Evolutionary conservation across 371 early-diverging fungal genomes (phyloP), one percentile per base, ranked within the genome.

Genomic region (Mucor circinelloides): DNA sequence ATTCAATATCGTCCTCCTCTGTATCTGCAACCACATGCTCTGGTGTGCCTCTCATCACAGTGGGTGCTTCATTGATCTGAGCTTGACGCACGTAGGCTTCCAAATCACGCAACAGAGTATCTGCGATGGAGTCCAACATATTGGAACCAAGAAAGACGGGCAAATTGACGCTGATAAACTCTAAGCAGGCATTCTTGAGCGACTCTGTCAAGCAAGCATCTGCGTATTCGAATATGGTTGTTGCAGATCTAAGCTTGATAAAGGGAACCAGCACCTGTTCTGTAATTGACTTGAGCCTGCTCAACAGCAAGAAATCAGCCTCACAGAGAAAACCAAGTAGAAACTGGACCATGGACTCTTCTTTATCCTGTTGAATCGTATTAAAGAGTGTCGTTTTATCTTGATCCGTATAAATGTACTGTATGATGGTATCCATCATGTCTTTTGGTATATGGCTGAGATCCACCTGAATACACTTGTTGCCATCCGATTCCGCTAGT

Each of bases 261-360:
- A 86, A 80, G 1, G 70, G 66, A 7, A 80, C 57, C 6, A 92
- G 70, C 4, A 86, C 76, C 2, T 70, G 66, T 56, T 86, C 85
- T 50, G 87, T 85, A 15, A 85, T 70, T 0, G 75, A 71, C 66
- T 90, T 91, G 15, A 93, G 69, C 6, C 83, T 72, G 9, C 81
- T 73, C 59, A 92, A 64, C 25, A 91, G 70, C 8, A 90, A 70
- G 63, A 90, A 91, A 64, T 93, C 86, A 0, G 94, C 87, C 46
- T 83, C 83, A 50, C 80, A 73, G 1, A 93, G 74, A 0, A 90
- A 77, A 6, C 85, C 80, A 19, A 86, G 52, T 15, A 91, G 73
- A 60, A 84, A 76, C 3, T 77, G 72, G 27, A 90, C 57, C 63
- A 87, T 84, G 12, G 79, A 81, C 10, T 85, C 83, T 36, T 78